Evolutionary conservation across 345 rosid genomes (phyloP), one percentile per base, ranked within the genome.

Genomic region (Salix purpurea): DNA sequence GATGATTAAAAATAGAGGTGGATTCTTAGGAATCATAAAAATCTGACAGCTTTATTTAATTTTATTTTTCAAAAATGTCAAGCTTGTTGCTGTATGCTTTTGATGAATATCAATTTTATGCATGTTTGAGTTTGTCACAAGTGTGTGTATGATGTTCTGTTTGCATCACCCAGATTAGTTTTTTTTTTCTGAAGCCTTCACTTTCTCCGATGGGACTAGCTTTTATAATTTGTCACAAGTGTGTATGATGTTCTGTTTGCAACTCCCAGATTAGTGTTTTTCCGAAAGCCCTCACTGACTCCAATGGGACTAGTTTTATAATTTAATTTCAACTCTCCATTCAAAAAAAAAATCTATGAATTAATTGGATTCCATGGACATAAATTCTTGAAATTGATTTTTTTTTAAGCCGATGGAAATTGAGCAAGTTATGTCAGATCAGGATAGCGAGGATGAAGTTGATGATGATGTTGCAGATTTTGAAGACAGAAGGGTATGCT

Each of bases 381-480:
- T 62, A 56, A 66, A 72, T 67, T 7, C 74, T 56, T 72, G 48
- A 71, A 67, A 74, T 61, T 26, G 10, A 21, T 66, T 74, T 62
- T 75, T 39, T 74, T 78, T 78, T 73, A 80, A 96, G 98, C 94
- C 97, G 76, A 96, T 96, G 99, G 95, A 86, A n/a, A 61, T 83
- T 75, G 98, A 91, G 83, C 98, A 96, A 88, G 98, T 94, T 72
- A 85, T 86, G 84, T 96, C 97, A 1, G 98, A 94, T 83, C 88
- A 90, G 78, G 99, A 96, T 78, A 96, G 98, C 73, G 99, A 96
- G 86, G 99, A 96, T 83, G 99, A 96, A 86, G 97, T 94, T 34
- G 99, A 94, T 78, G 99, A 96, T 76, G 99, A 94, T 84, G 98
- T 96, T 81, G 99, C 99, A 37, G 98, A 96, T 84, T 89, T 94